A percentile compares a stretch with the other conserved stretches of the same genome.
Evolutionary conservation across 306 rosid species (phyloP).

Genomic region (Trifolium dubium): DNA sequence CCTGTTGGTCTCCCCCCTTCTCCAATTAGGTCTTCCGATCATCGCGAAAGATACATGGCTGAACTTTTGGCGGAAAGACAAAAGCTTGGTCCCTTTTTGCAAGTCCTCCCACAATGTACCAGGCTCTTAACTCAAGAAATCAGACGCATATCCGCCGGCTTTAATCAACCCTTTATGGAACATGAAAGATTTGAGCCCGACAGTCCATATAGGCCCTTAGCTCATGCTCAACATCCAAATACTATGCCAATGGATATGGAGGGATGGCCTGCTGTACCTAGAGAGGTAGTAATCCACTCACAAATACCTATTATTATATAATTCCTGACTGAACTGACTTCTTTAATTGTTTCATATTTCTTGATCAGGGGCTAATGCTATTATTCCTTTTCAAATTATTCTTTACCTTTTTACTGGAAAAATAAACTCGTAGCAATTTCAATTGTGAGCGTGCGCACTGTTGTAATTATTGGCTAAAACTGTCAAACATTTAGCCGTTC

Average conservation of each 20-base stretch:
- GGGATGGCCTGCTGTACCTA: slow-evolving; percentile 70
- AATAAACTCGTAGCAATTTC: background rate
- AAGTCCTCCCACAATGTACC: slow-evolving; percentile 75
- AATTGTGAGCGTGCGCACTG: background rate
- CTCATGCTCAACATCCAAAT: slow-evolving; percentile 59
- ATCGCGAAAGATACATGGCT: slow-evolving; percentile 82
- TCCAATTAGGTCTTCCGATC: slow-evolving; percentile 78
- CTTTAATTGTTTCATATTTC: background rate
- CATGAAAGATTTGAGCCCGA: slow-evolving; percentile 75
- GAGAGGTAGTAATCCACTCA: slow-evolving; percentile 62
- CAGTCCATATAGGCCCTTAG: slow-evolving; percentile 69
- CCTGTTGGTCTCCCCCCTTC: slow-evolving; percentile 81
- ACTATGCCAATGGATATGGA: slow-evolving; percentile 75
- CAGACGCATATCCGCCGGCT: slow-evolving; percentile 65
- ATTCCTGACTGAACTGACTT: background rate
- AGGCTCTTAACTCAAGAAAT: slow-evolving; percentile 84
- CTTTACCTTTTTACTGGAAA: background rate
- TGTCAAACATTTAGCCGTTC: background rate
- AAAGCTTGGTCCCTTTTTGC: slow-evolving; percentile 81
- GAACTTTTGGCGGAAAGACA: slow-evolving; percentile 82
- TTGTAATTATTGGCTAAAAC: background rate
- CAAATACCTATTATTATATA: background rate
- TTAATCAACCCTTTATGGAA: slow-evolving; percentile 63
- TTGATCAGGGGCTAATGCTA: background rate
- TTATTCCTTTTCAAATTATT: background rate